Evolutionary conservation across 805 yeast species (phyloP).

Genomic region (Candida mattraensis): DNA sequence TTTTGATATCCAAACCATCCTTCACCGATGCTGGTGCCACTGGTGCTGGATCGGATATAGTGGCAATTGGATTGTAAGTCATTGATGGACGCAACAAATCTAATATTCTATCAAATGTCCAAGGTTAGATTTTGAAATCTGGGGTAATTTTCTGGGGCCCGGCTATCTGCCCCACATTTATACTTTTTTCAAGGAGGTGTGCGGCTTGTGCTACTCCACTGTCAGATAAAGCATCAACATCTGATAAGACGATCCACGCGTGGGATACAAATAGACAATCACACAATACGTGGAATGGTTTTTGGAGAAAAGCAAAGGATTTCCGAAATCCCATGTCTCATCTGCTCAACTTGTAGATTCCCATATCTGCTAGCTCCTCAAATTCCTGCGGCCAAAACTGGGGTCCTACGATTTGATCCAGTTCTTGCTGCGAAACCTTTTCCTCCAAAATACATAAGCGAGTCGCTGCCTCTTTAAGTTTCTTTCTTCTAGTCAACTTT

Average conservation of each 20-base stretch:
- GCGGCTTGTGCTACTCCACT: too few species aligned
- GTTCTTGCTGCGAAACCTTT: constrained; percentile 29
- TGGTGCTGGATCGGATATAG: constrained; percentile 16
- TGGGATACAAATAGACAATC: not conserved
- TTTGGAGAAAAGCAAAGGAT: too few species aligned
- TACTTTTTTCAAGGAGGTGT: too few species aligned
- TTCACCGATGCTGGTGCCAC: constrained; percentile 17
- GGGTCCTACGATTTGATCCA: constrained; percentile 28
- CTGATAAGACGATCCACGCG: too few species aligned
- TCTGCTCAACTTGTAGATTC: constrained; percentile 17
- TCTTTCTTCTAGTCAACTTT: constrained; percentile 41
- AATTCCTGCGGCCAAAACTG: constrained; percentile 31
- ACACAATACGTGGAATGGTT: too few species aligned
- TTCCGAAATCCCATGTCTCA: too few species aligned
- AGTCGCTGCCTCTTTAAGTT: constrained; percentile 44
- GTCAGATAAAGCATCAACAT: too few species aligned
- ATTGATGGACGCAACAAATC: not conserved
- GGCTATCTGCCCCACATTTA: too few species aligned
- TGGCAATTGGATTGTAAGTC: constrained; percentile 15
- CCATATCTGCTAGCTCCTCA: constrained; percentile 24
- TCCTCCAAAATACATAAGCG: constrained; percentile 47
- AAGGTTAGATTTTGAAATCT: too few species aligned
- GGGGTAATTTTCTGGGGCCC: too few species aligned
- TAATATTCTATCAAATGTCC: not conserved
- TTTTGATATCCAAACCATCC: constrained; percentile 11